Conservation (phyloP, 805 yeast species). For the Suhomyces prunicola region DNA sequence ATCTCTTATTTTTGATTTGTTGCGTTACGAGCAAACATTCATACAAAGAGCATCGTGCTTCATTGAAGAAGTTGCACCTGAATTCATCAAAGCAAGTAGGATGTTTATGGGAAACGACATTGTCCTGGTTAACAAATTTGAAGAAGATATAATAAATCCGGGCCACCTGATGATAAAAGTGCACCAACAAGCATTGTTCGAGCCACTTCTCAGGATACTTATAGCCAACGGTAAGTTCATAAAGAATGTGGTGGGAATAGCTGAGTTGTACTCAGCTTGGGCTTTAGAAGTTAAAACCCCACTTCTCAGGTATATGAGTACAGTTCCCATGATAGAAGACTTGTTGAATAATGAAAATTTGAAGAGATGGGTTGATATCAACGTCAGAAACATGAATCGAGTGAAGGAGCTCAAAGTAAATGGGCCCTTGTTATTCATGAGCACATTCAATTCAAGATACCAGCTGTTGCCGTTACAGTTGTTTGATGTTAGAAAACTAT, state of each 20-base stretch:
- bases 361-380: slow-evolving; percentile 55
- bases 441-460: slow-evolving; percentile 43
- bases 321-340: slow-evolving; percentile 59
- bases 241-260: slow-evolving; percentile 46
- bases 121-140: slow-evolving; percentile 45
- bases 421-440: slow-evolving; percentile 36
- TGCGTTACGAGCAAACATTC: slow-evolving; percentile 67
- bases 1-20: slow-evolving; percentile 71
- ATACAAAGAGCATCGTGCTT: slow-evolving; percentile 66
- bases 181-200: slow-evolving; percentile 53
- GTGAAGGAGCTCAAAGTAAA: slow-evolving; percentile 44
- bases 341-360: slow-evolving; percentile 50
- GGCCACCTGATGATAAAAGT: slow-evolving; percentile 53
- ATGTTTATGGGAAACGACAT: slow-evolving; percentile 19
- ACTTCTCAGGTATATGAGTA: slow-evolving; percentile 57
- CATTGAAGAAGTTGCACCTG: slow-evolving; percentile 45
- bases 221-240: slow-evolving; percentile 65
- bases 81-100: slow-evolving; percentile 31
- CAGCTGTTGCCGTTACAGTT: slow-evolving; percentile 61
- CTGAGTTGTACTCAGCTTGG: slow-evolving; percentile 66
- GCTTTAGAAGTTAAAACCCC: slow-evolving; percentile 51
- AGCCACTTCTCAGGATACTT: slow-evolving; percentile 56
- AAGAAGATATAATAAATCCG: slow-evolving; percentile 54
- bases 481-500: slow-evolving; percentile 50
- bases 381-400: slow-evolving; percentile 48